Percentiles rank a stretch among this genome's conserved stretches.
Conservation (phyloP, 2,329 filamentous ascomycete species). For the Phyllosticta paracitricarpa region DNA sequence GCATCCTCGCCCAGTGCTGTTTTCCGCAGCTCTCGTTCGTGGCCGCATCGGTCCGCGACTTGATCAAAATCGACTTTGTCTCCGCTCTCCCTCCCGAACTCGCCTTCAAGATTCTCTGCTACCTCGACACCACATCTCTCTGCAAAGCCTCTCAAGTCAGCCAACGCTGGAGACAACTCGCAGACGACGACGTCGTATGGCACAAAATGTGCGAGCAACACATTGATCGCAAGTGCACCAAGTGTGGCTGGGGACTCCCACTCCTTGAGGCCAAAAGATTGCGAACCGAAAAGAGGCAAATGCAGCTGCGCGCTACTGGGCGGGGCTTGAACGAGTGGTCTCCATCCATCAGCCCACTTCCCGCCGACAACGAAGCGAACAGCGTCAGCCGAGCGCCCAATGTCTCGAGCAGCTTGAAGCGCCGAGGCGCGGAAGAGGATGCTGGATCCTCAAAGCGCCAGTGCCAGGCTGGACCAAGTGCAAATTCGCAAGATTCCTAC, state of each 20-base stretch:
- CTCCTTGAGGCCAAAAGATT: conserved; percentile 80
- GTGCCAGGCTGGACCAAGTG: conserved; percentile 17
- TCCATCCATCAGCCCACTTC: conserved; percentile 39
- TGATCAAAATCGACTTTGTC: conserved; percentile 96
- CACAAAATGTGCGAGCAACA: conserved; percentile 97
- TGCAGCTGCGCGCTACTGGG: conserved; percentile 58
- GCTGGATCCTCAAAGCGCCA: conserved; percentile 24
- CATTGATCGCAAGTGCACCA: conserved; percentile 85
- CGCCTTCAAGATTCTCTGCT: conserved; percentile 85
- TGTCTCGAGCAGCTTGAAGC: conserved; percentile 17
- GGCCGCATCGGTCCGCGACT: conserved; percentile 79
- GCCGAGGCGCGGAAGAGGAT: conserved; percentile 19
- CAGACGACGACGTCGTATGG: conserved; percentile 98
- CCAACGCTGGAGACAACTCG: conserved; percentile 72
- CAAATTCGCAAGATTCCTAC: conserved; percentile 23
- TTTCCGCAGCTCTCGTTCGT: conserved; percentile 94
- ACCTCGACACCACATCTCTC: conserved; percentile 84
- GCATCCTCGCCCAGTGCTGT: conserved; percentile 92
- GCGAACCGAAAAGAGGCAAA: conserved; percentile 76
- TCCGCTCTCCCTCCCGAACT: conserved; percentile 81
- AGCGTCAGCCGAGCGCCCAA: conserved; percentile 12
- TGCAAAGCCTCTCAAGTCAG: conserved; percentile 96
- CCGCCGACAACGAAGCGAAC: background rate
- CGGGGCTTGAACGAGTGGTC: conserved; percentile 46
- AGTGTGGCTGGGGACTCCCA: conserved; percentile 91